phyloP scores from a whole-genome alignment of 805 yeast genomes.

The Torulaspora franciscae region DNA sequence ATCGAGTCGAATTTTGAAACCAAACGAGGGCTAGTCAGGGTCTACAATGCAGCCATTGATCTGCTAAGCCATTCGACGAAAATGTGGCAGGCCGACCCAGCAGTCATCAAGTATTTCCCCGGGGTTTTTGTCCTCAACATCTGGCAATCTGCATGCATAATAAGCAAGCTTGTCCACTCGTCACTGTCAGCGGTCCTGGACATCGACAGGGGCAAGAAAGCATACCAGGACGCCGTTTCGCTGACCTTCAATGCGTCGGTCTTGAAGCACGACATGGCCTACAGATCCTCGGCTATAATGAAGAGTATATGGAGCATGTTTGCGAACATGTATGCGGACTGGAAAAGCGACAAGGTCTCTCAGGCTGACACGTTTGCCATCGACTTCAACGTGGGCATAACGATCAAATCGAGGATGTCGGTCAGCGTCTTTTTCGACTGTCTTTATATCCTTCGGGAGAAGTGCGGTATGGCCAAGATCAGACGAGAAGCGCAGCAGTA shows the following conservation, averaged over 20 bases:
- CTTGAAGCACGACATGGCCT: slow-evolving; percentile 86
- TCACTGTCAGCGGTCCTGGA: slow-evolving; percentile 64
- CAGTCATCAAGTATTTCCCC: slow-evolving; percentile 73
- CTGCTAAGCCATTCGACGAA: slow-evolving; percentile 61
- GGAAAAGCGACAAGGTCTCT: slow-evolving; percentile 33
- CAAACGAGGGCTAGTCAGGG: slow-evolving; percentile 65
- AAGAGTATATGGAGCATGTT: slow-evolving; percentile 88
- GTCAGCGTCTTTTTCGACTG: slow-evolving; percentile 92
- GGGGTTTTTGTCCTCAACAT: slow-evolving; percentile 73
- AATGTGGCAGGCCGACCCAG: slow-evolving; percentile 54
- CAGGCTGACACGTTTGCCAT: slow-evolving; percentile 21
- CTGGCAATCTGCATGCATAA: slow-evolving; percentile 89
- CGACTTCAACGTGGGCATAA: slow-evolving; percentile 42
- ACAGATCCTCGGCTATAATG: slow-evolving; percentile 90
- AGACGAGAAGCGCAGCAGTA: slow-evolving; percentile 34
- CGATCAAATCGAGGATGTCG: slow-evolving; percentile 78
- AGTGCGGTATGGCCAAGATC: slow-evolving; percentile 78
- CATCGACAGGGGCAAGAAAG: slow-evolving; percentile 61
- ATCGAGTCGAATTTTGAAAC: slow-evolving; percentile 47
- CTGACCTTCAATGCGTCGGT: slow-evolving; percentile 76
- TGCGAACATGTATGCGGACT: slow-evolving; percentile 56
- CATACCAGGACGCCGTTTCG: slow-evolving; percentile 61
- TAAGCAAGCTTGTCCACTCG: slow-evolving; percentile 75
- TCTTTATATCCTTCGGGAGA: slow-evolving; percentile 74
- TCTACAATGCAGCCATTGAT: slow-evolving; percentile 74